phyloP scores from a whole-genome alignment of 768 basidiomycete species.

The Hygrophoropsis aurantiaca region DNA sequence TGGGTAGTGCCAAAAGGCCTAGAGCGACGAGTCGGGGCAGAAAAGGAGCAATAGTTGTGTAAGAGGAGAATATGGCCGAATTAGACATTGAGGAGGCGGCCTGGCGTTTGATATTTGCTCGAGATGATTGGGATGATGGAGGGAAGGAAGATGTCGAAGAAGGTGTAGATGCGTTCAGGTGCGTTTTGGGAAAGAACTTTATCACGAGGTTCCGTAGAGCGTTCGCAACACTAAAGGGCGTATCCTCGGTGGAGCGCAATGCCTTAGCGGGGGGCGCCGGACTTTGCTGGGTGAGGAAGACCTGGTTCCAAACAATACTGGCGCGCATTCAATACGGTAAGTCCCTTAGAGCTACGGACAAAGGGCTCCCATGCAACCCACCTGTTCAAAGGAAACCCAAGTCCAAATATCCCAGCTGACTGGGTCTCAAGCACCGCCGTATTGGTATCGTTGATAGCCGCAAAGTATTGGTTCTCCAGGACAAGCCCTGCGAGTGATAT shows the following conservation, averaged over 20 bases:
- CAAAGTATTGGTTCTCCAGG: constrained; percentile 56
- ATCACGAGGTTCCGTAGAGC: constrained; percentile 11
- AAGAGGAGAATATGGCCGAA: constrained; percentile 38
- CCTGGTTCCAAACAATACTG: constrained; percentile 48
- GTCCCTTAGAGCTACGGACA: not conserved
- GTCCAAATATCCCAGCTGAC: constrained; percentile 67
- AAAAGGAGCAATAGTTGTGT: constrained; percentile 43
- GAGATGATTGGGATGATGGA: not conserved
- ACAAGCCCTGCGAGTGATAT: constrained; percentile 54
- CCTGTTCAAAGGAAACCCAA: constrained; percentile 78
- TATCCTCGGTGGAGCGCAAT: not conserved
- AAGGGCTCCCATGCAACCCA: constrained; percentile 20
- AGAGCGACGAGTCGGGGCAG: constrained; percentile 45
- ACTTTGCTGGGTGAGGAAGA: constrained; percentile 26
- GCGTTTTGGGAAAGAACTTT: constrained; percentile 18
- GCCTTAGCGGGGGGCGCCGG: not conserved
- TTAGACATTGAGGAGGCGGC: constrained; percentile 11
- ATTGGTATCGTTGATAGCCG: constrained; percentile 68
- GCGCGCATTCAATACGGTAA: not conserved
- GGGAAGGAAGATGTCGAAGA: constrained; percentile 2
- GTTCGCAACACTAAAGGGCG: constrained; percentile 2
- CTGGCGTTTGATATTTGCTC: constrained; percentile 6
- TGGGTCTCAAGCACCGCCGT: constrained; percentile 57
- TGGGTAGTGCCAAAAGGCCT: constrained; percentile 37
- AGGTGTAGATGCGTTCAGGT: not conserved